phyloP scores from a whole-genome alignment of 169 alveolate genomes.

The Babesia bovis region DNA sequence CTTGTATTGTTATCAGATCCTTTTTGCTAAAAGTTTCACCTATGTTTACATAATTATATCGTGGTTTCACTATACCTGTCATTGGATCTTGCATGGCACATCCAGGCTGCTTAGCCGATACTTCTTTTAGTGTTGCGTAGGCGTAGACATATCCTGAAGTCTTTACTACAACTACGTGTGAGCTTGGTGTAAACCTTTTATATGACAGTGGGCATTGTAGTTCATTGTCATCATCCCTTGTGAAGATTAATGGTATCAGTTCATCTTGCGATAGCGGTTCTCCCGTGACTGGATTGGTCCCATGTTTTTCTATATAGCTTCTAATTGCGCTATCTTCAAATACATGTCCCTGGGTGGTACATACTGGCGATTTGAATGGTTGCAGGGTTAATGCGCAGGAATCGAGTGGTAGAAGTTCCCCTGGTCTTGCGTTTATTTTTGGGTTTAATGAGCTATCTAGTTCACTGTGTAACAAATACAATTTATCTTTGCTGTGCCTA shows the following conservation, averaged over 20 bases:
- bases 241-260: conserved; percentile 75
- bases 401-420: conserved; percentile 77
- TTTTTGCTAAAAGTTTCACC: conserved; percentile 59
- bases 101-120: conserved; percentile 74
- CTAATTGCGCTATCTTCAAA: conserved; percentile 78
- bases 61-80: conserved; percentile 54
- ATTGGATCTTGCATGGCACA: conserved; percentile 71
- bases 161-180: conserved; percentile 87
- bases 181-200: conserved; percentile 84
- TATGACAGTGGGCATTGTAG: conserved; percentile 90
- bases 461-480: conserved; percentile 86
- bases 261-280: conserved; percentile 78
- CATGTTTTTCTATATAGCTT: conserved; percentile 66
- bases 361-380: conserved; percentile 85
- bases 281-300: conserved; percentile 87
- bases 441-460: conserved; percentile 85
- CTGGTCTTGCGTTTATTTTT: conserved; percentile 59
- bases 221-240: conserved; percentile 82
- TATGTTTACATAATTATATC: conserved; percentile 41
- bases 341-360: conserved; percentile 82
- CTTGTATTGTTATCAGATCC: conserved; percentile 73
- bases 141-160: conserved; percentile 88
- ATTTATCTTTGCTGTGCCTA: conserved; percentile 89
- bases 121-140: conserved; percentile 83
- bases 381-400: conserved; percentile 73